Evolutionary conservation across 164 flowering plant genomes (phyloP).

Genomic region (Warburgia ugandensis): DNA sequence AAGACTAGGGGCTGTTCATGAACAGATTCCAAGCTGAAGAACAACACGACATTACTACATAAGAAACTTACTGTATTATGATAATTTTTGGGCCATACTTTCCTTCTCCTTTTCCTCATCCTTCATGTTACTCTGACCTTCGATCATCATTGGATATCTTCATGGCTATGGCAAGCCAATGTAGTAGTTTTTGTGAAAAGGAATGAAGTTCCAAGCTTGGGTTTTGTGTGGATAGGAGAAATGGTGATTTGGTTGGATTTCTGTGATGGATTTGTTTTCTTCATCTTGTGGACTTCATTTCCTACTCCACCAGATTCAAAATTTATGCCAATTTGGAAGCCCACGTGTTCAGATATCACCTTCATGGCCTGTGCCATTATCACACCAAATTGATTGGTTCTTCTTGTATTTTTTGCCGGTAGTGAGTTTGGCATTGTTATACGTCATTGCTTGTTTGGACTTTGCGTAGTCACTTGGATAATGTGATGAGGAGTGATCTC

Average conservation of each 20-base stretch:
- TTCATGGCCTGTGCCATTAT: background rate
- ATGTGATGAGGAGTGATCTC: too few species aligned
- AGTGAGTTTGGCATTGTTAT: background rate
- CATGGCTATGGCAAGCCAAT: too few species aligned
- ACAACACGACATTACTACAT: constrained; percentile 56
- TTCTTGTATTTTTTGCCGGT: background rate
- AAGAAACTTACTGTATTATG: constrained; percentile 6
- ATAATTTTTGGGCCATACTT: background rate
- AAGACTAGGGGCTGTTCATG: constrained; percentile 7
- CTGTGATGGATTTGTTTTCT: background rate
- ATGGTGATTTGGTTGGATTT: constrained; percentile 16
- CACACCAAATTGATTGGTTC: too few species aligned
- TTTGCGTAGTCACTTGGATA: too few species aligned
- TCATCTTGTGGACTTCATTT: constrained; percentile 21
- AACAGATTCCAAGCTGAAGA: constrained; percentile 15
- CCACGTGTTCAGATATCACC: constrained; percentile 18
- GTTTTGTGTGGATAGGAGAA: constrained; percentile 1
- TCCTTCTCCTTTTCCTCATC: constrained; percentile 30
- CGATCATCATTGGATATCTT: constrained; percentile 2
- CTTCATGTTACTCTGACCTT: constrained; percentile 11
- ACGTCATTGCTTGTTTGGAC: too few species aligned
- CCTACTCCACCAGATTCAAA: constrained; percentile 7
- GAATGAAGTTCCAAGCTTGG: background rate
- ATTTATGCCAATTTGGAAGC: constrained; percentile 6
- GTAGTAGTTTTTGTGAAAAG: constrained; percentile 1